Base-by-base conservation (phyloP, 1,284 basidiomycete genomes). In the Schizopora paradoxa region DNA sequence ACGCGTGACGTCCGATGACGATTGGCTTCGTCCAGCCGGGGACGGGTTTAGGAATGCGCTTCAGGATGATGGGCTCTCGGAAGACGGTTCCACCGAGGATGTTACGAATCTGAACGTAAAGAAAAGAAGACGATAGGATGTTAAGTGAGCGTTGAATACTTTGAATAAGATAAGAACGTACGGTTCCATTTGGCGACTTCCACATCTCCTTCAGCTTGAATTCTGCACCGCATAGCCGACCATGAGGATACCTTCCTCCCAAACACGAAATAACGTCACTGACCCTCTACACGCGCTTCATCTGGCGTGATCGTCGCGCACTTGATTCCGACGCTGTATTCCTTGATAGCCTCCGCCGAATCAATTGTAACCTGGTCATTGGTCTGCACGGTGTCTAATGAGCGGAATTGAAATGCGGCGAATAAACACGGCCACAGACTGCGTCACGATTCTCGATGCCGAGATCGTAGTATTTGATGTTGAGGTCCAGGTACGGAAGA, bases 241-340 rank as follows among this genome's bases (percentile, higher is more conserved):
- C n/a, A 29, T 38, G 21, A 6, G 5, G 5, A 14, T 31, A 31
- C 23, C 13, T 7, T 13, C 22, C 33, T 35, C 14, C 7, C 10
- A 8, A 18, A 23, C 6, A 23, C 13, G 16, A 14, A 19, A 25
- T 7, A 8, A 31, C 5, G 8, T 18, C 19, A 27, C 35, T 26
- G n/a, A 51, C 49, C 49, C 60, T 90, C 70, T 43, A 95, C 91
- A 51, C 91, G 87, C 25, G 85, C 91, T 67, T 99, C 95, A 62
- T 99, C 95, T 10, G 95, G 95, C 3, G 95, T 98, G 71, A 99
- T 98, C 43, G 95, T 98, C 41, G 96, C 95, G 69, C 95, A 99
- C 63, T 92, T 92, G 69, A 92, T 89, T 49, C 91, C 92, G 56
- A 97, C 92, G 56, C 84, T 84, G 76, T 94, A 82, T 66, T 91